Conservation (phyloP, 306 rosid species). For the Ziziphus jujuba region DNA sequence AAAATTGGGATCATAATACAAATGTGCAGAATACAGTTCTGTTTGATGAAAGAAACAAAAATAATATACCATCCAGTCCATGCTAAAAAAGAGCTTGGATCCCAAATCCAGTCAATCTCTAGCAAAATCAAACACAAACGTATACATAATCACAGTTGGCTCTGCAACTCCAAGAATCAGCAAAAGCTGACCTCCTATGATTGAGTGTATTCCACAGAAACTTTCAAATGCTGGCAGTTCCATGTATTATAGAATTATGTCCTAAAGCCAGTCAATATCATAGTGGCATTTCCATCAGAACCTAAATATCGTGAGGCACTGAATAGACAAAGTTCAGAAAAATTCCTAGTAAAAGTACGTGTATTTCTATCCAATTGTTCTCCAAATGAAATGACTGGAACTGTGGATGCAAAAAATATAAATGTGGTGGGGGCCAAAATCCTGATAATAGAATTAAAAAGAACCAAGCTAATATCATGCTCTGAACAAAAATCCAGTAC, state of each 20-base stretch:
- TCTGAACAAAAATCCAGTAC: constrained; percentile 14
- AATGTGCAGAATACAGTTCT: background rate
- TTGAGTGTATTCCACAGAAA: constrained; percentile 77
- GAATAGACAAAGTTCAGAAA: background rate
- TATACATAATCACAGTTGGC: constrained; percentile 86
- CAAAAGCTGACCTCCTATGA: constrained; percentile 80
- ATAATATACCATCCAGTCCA: constrained; percentile 71
- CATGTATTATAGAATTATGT: background rate
- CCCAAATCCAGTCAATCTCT: constrained; percentile 74
- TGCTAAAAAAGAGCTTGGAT: constrained; percentile 70
- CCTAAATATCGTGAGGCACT: constrained; percentile 6
- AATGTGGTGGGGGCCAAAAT: constrained; percentile 78
- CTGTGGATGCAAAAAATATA: constrained; percentile 78
- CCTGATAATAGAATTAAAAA: constrained; percentile 37
- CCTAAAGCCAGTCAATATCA: background rate
- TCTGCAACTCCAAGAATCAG: constrained; percentile 85
- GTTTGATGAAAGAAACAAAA: constrained; percentile 13
- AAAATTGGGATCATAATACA: background rate
- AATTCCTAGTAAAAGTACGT: constrained; percentile 26
- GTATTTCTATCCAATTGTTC: constrained; percentile 78
- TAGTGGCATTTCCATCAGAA: background rate
- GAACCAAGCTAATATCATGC: constrained; percentile 6
- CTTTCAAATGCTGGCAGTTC: constrained; percentile 6
- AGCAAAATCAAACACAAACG: constrained; percentile 76
- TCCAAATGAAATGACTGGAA: constrained; percentile 81